These are phyloP conservation scores for Fragaria ananassa DNA, from an alignment of 306 rosid genomes.

Conservation along the genomic window DNA sequence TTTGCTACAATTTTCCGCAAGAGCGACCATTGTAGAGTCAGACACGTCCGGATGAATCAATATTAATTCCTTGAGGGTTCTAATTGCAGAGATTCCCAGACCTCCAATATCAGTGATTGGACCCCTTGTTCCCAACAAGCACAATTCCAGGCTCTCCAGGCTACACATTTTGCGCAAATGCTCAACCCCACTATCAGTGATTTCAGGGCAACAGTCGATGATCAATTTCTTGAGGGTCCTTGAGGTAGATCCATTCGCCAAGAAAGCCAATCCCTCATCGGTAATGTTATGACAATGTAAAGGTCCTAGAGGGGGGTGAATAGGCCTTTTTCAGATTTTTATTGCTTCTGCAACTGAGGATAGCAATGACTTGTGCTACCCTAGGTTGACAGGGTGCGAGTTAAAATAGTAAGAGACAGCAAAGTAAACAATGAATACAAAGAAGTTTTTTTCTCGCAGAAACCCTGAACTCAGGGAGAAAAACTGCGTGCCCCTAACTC, in stretches of 20 bases:
- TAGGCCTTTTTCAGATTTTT: no score
- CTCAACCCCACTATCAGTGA: neutral
- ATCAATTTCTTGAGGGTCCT: neutral
- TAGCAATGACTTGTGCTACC: no score
- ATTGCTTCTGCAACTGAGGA: no score
- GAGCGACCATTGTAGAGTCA: neutral
- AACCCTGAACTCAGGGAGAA: no score
- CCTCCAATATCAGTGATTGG: neutral
- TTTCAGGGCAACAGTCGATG: neutral
- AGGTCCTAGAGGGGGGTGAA: no score
- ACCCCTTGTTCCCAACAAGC: neutral
- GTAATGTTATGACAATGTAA: neutral
- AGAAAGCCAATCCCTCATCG: neutral
- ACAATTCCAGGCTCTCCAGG: neutral
- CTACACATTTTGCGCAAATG: neutral
- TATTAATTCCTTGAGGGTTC: neutral
- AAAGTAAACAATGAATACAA: no score
- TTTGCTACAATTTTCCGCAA: neutral
- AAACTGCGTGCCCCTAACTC: no score
- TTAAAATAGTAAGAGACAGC: no score
- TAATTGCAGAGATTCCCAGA: neutral
- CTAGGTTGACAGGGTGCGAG: no score
- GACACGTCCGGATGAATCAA: neutral
- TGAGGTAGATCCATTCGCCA: neutral
- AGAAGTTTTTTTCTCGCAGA: no score